A percentile compares a stretch with the other conserved stretches of the same genome.
Conservation (phyloP, 306 rosid genomes). For the Cucurbita moschata region DNA sequence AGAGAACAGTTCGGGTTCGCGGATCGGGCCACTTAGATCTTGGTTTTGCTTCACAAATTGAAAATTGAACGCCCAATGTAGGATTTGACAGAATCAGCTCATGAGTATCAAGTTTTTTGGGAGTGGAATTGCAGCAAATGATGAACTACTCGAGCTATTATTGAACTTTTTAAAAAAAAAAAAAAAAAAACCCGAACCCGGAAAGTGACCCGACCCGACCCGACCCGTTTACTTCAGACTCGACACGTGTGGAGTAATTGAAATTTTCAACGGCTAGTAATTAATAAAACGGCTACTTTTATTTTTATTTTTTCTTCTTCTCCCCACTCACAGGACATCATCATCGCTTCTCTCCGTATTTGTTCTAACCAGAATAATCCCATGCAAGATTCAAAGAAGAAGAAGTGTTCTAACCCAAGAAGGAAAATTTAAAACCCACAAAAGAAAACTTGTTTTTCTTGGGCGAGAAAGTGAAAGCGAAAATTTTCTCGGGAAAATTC, state of each 20-base stretch:
- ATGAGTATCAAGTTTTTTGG: conserved; percentile 37
- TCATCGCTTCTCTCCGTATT: background rate
- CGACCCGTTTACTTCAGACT: background rate
- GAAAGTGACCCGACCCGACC: background rate
- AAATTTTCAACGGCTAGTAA: conserved; percentile 55
- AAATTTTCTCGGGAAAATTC: conserved; percentile 16
- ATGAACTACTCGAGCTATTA: background rate
- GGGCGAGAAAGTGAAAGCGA: background rate
- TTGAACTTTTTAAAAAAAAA: too few species aligned
- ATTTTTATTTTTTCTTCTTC: background rate
- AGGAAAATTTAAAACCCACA: background rate
- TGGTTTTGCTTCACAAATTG: conserved; percentile 96
- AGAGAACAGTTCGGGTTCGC: conserved; percentile 88
- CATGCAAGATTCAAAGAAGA: conserved; percentile 13
- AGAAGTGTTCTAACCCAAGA: background rate
- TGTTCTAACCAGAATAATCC: background rate
- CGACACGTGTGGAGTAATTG: background rate
- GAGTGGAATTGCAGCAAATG: conserved; percentile 39
- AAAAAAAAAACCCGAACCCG: background rate
- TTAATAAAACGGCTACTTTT: conserved; percentile 62
- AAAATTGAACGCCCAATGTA: too few species aligned
- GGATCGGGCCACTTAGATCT: conserved; percentile 70
- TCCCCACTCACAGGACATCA: conserved; percentile 10
- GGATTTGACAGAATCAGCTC: conserved; percentile 17
- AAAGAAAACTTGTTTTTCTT: background rate